These are phyloP conservation scores for Myxozyma geophila DNA, from an alignment of 805 yeast genomes.

Conservation along the genomic window DNA sequence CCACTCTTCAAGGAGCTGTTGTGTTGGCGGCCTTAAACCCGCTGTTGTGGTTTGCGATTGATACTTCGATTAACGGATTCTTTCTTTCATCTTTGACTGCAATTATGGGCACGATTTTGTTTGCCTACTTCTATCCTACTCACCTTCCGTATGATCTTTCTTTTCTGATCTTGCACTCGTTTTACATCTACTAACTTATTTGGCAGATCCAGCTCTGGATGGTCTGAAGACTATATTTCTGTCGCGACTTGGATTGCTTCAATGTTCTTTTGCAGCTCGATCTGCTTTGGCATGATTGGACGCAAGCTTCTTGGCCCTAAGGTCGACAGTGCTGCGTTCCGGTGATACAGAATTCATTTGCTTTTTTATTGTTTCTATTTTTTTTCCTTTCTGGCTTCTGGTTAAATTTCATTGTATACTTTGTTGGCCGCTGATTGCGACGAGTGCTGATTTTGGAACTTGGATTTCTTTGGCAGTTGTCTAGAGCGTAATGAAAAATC, in stretches of 20 bases:
- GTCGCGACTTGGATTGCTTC: constrained; percentile 43
- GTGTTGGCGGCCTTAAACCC: constrained; percentile 49
- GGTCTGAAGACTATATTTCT: constrained; percentile 40
- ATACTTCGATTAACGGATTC: constrained; percentile 47
- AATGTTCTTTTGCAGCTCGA: constrained; percentile 44
- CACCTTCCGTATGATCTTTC: constrained; percentile 29
- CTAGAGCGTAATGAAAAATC: background rate
- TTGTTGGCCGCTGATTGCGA: background rate
- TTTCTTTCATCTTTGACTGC: constrained; percentile 43
- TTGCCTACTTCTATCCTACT: constrained; percentile 39
- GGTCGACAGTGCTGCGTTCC: background rate
- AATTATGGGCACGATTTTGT: constrained; percentile 41
- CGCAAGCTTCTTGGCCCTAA: constrained; percentile 41
- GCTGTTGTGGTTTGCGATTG: constrained; percentile 48
- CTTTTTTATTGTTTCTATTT: background rate
- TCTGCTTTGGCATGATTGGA: constrained; percentile 49
- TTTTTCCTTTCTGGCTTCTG: background rate
- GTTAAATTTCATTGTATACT: background rate
- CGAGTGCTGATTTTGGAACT: background rate
- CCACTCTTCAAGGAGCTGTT: constrained; percentile 46
- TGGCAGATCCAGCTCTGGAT: constrained; percentile 12
- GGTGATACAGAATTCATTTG: background rate
- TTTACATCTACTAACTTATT: constrained; percentile 34
- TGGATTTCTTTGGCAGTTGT: background rate
- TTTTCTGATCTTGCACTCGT: background rate